phyloP scores from a whole-genome alignment of 2,329 filamentous ascomycete species.

The Byssothecium circinans region DNA sequence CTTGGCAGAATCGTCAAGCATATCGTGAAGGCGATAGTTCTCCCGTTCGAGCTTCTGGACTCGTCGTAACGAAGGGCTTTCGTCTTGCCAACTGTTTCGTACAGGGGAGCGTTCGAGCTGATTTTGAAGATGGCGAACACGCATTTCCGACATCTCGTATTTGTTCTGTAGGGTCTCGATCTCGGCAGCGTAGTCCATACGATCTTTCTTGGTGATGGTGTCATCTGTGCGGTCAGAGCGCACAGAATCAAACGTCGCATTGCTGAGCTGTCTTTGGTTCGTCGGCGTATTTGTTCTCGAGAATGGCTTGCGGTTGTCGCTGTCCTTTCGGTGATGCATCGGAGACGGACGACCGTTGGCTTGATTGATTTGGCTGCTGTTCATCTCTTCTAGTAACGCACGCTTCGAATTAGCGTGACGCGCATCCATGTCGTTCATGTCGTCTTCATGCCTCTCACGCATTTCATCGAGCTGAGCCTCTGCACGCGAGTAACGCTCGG shows the following conservation, averaged over 20 bases:
- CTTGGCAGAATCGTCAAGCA: constrained; percentile 90
- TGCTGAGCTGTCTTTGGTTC: constrained; percentile 65
- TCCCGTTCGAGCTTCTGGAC: constrained; percentile 91
- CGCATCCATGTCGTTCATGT: constrained; percentile 66
- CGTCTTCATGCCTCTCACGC: constrained; percentile 71
- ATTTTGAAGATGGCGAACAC: constrained; percentile 87
- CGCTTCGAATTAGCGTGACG: constrained; percentile 67
- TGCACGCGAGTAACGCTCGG: constrained; percentile 76
- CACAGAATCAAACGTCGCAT: constrained; percentile 72
- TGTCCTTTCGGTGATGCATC: constrained; percentile 65
- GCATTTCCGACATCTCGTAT: constrained; percentile 91
- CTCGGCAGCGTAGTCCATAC: constrained; percentile 88
- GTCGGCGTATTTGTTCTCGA: constrained; percentile 79
- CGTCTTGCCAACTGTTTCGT: constrained; percentile 66
- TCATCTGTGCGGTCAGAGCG: constrained; percentile 85
- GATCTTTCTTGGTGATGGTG: constrained; percentile 79
- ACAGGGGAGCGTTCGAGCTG: constrained; percentile 74
- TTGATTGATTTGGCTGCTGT: constrained; percentile 73
- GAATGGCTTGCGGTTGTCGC: constrained; percentile 62
- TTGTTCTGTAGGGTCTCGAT: constrained; percentile 92
- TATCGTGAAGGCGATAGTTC: constrained; percentile 87
- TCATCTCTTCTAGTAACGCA: constrained; percentile 82
- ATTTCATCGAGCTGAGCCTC: constrained; percentile 81
- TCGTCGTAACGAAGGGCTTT: constrained; percentile 76
- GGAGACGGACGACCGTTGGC: constrained; percentile 62